These are phyloP conservation scores for Conoideocrella luteorostrata DNA, from an alignment of 2,329 filamentous ascomycete genomes.

Conservation along the genomic window DNA sequence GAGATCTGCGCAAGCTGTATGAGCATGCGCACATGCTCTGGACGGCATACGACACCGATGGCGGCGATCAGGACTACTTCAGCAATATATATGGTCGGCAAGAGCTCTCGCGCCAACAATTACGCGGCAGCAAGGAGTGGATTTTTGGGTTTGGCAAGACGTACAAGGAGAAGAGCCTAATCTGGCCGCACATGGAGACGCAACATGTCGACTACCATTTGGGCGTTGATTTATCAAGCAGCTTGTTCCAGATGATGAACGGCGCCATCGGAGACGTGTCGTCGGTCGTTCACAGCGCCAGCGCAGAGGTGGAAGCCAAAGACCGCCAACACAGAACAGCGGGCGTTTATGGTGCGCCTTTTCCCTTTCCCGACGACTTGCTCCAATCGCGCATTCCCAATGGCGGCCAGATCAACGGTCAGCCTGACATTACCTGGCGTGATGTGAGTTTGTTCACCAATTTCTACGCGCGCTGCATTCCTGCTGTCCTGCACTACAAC, in stretches of 20 bases:
- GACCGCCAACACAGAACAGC: not conserved
- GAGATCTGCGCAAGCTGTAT: not conserved
- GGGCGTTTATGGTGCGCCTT: not conserved
- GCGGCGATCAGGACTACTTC: not conserved
- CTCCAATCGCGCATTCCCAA: not conserved
- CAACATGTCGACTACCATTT: not conserved
- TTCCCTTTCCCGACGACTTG: not conserved
- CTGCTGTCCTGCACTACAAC: not conserved
- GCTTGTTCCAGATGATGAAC: not conserved
- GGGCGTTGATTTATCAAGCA: not conserved
- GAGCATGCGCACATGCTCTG: not conserved
- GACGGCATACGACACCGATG: not conserved
- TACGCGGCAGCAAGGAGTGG: not conserved
- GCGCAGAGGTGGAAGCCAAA: not conserved
- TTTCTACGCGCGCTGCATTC: not conserved
- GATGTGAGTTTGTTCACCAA: not conserved
- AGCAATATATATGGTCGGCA: constrained; percentile 1
- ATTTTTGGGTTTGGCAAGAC: not conserved
- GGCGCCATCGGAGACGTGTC: not conserved
- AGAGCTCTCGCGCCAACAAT: not conserved
- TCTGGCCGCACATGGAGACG: not conserved
- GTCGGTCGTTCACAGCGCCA: not conserved
- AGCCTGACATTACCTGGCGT: not conserved
- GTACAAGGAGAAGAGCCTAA: not conserved
- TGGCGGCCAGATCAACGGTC: not conserved